Evolutionary conservation across 2,329 filamentous ascomycete genomes (phyloP), one percentile per base, ranked within the genome.

Genomic region (Cyclaneusma minus): DNA sequence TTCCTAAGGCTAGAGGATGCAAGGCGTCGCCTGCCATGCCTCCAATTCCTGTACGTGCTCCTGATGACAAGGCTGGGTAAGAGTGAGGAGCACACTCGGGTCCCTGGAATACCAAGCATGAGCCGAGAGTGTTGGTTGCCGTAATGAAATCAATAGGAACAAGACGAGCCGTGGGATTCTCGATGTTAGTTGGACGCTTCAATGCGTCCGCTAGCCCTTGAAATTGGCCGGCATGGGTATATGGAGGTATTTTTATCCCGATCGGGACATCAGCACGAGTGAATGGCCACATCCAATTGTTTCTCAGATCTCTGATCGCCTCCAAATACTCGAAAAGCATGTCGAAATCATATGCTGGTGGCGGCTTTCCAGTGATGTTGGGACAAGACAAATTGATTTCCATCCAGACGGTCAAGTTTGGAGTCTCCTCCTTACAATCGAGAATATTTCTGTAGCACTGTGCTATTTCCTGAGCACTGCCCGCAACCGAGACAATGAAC

Each of bases 371-470:
- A 0, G 64, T 58, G 25, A 85, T 84, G 41, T 87, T 85, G 0
- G 80, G 80, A 38, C 80, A 85, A 16, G 68, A 77, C 16, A 85
- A 64, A 43, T 87, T 87, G 40, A 85, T 58, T 48, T 87, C 80
- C 56, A 84, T 67, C n/a, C n/a, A n/a, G n/a, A n/a, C n/a, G n/a
- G n/a, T n/a, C n/a, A n/a, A n/a, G n/a, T n/a, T n/a, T n/a, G n/a
- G n/a, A n/a, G n/a, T n/a, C n/a, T n/a, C n/a, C 11, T 70, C 71
- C 1, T 81, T 53, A 2, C 59, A 57, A 36, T 69, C 48, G 4
- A 45, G 35, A 32, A 78, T 61, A 9, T 53, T 49, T 1, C 36
- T 33, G 42, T 77, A 75, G 50, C 69, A 73, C 29, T 51, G 37
- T 0, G 53, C 51, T 0, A 82, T 60, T 7, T 79, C 68, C 1